Evolutionary conservation across 2,329 filamentous ascomycete genomes (phyloP), one percentile per base, ranked within the genome.

Genomic region (Berkeleyomyces basicola): DNA sequence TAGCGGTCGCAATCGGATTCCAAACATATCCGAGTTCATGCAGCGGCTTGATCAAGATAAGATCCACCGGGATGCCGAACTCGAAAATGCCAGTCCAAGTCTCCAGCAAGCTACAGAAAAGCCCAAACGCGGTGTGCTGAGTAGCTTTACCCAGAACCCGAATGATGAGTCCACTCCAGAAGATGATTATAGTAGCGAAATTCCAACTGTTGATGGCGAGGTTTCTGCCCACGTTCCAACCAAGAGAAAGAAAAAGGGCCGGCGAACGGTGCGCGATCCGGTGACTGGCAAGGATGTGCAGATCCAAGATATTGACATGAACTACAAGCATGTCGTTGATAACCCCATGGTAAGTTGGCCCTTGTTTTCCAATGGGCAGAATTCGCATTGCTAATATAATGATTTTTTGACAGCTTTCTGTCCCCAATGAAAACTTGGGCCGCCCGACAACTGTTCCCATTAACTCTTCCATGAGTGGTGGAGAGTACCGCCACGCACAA

Each of bases 371-470:
- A 16, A 31, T n/a, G 33, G 7, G 36, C 31, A 37, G 14, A 14
- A 37, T 14, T 55, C 14, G 2, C 5, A 7, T 39, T 14, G 16
- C 33, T 37, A 37, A 31, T 55, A 55, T 31, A 3, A 7, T 16
- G 7, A 14, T 36, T 39, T 7, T 37, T 3, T 7, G 3, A 40
- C 68, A 89, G 82, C 73, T 96, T 11, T 89, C 87, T 1, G 82
- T 97, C 0, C 92, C 92, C 16, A 97, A 96, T 72, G 88, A 89
- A 49, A 96, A 96, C 69, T 75, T 97, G 2, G 82, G 84, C 66
- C 91, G 87, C 71, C 76, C 82, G 2, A 87, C 88, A 68, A 79
- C 87, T 0, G 79, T 90, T 43, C 82, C 87, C 69, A 89, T 88
- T 0, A 82, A 88, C 1, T 73, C 85, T 0, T 78, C 78, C 0